Evolutionary conservation across 225 moss, liverwort and hornwort genomes (phyloP), one percentile per base, ranked within the genome.

Genomic region (Climacium dendroides): DNA sequence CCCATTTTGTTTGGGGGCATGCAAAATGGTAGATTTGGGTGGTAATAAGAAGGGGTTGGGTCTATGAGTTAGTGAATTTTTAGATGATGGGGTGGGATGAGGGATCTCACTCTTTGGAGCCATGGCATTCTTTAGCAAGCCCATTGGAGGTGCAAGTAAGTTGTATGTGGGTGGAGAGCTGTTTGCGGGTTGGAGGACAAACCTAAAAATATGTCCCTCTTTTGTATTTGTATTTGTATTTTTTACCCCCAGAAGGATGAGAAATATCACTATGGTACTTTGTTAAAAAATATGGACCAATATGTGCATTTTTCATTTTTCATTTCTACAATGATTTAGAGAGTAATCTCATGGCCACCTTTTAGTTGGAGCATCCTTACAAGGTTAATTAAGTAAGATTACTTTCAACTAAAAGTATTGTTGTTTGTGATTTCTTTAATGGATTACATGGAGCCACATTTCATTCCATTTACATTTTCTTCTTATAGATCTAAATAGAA

Each of bases 331-430:
- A 9, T 35, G 9, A 53, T 52, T 0, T 52, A 0, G 0, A 35
- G 35, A 35, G 0, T 35, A 23, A 14, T 52, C 6, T 1, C 14
- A 13, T 0, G 0, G 0, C 0, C 2, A 18, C 3, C 35, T 22
- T 35, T 18, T 0, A 0, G 1, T 1, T 14, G 0, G 0, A 34
- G 0, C 35, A 10, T 32, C 2, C 2, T 11, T 7, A 2, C 4
- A 14, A 14, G 23, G 20, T 5, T 35, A 8, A 34, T 14, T 2
- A 0, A 13, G 0, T 13, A 9, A 13, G 0, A 14, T 35, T 34
- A 1, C 5, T 34, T 2, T 35, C 23, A 53, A 53, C 6, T 22
- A 20, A 20, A 74, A 50, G 2, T 4, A 54, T 15, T 24, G 5
- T 55, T 78, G 3, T 57, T 37, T 55, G 7, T 0, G 0, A 26